A percentile compares a stretch with the other conserved stretches of the same genome.
phyloP scores from a whole-genome alignment of 148 eudicot genomes.

The Spergularia bocconei region DNA sequence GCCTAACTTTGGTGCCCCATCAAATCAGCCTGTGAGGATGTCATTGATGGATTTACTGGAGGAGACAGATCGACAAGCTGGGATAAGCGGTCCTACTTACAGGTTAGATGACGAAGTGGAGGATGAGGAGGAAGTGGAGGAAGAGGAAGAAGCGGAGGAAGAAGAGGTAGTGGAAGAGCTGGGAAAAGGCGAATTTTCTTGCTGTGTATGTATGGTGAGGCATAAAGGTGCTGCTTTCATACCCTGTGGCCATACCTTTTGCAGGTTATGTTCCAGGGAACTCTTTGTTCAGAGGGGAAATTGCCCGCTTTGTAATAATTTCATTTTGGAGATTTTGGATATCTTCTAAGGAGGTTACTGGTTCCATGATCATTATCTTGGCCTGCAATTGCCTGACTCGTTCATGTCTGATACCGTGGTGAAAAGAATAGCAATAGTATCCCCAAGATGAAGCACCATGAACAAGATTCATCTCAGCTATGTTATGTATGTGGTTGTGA shows the following conservation, averaged over 20 bases:
- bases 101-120: constrained; percentile 40
- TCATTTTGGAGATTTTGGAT: constrained; percentile 74
- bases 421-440: not conserved
- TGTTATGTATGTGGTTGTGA: not conserved
- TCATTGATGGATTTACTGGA: constrained; percentile 85
- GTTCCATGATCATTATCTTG: not conserved
- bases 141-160: constrained; percentile 45
- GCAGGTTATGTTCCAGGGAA: constrained; percentile 79
- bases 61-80: constrained; percentile 68
- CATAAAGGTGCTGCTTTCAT: constrained; percentile 72
- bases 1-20: constrained; percentile 12
- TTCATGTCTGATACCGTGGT: not conserved
- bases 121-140: constrained; percentile 44
- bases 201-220: constrained; percentile 87
- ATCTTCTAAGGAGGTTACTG: constrained; percentile 40
- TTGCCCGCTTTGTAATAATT: constrained; percentile 80
- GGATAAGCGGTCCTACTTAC: constrained; percentile 49
- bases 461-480: constrained; percentile 3
- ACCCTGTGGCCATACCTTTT: constrained; percentile 91
- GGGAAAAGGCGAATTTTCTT: constrained; percentile 41
- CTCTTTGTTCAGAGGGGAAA: constrained; percentile 69
- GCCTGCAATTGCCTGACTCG: not conserved
- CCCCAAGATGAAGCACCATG: not conserved
- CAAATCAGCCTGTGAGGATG: constrained; percentile 47
- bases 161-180: constrained; percentile 20